phyloP scores from a whole-genome alignment of 148 eudicot genomes.

The Cornus florida region DNA sequence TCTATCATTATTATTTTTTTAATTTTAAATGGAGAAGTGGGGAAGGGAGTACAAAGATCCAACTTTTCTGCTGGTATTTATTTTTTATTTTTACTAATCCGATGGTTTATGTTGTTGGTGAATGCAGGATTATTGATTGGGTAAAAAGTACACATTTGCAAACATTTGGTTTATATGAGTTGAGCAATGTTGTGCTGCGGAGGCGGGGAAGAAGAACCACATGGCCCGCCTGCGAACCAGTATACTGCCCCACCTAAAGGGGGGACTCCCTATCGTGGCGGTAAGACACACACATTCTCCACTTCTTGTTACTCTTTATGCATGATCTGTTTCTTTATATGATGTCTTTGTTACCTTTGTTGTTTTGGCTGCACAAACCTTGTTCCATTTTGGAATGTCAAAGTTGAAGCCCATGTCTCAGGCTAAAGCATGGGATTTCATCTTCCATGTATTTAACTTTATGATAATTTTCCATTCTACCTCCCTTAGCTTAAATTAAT shows the following conservation, averaged over 20 bases:
- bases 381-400: no score
- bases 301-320: neutral
- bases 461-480: no score
- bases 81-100: neutral
- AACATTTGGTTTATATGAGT: conserved; percentile 3
- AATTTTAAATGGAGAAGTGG: neutral
- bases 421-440: no score
- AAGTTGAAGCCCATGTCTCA: no score
- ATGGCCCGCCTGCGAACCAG: conserved; percentile 51
- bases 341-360: neutral
- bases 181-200: conserved; percentile 70
- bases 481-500: no score
- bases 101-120: neutral
- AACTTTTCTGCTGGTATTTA: no score
- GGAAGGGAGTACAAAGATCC: neutral
- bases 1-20: neutral
- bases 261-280: conserved; percentile 39
- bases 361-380: neutral
- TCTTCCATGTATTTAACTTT: no score
- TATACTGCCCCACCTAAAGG: conserved; percentile 60
- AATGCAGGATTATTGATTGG: conserved; percentile 13
- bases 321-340: neutral
- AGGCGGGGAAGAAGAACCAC: conserved; percentile 58
- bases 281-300: conserved; percentile 19
- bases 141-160: neutral